Evolutionary conservation across 352 stramenopile species (phyloP).

Genomic region (Plasmopara viticola): DNA sequence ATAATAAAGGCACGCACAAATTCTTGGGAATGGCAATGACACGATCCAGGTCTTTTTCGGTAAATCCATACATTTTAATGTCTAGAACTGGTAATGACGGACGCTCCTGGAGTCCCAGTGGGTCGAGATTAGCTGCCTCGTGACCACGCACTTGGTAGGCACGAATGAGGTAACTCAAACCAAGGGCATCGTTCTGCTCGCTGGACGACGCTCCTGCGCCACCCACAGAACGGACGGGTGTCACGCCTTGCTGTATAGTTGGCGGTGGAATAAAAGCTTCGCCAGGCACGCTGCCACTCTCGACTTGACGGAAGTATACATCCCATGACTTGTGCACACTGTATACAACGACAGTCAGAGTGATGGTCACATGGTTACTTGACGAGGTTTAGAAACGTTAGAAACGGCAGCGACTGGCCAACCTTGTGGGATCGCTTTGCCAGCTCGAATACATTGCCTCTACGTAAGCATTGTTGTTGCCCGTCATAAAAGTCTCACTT

Average conservation of each 20-base stretch:
- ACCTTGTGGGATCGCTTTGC: conserved; percentile 83
- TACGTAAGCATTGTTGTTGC: conserved; percentile 93
- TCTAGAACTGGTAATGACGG: conserved; percentile 78
- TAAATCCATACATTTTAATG: conserved; percentile 91
- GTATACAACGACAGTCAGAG: neutral
- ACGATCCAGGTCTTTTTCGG: conserved; percentile 83
- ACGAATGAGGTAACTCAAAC: conserved; percentile 95
- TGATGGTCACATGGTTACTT: neutral
- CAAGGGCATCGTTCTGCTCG: conserved; percentile 79
- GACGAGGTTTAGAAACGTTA: too few relatives aligned
- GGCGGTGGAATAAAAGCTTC: conserved; percentile 81
- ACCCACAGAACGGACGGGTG: conserved; percentile 45
- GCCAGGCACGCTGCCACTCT: conserved; percentile 66
- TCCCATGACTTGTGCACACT: conserved; percentile 86
- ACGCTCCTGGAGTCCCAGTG: conserved; percentile 86
- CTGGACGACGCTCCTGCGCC: conserved; percentile 25
- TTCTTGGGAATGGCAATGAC: conserved; percentile 84
- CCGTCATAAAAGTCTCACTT: conserved; percentile 91
- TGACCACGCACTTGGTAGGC: conserved; percentile 97
- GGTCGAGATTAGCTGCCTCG: conserved; percentile 94
- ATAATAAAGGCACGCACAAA: conserved; percentile 47
- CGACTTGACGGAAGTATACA: conserved; percentile 81
- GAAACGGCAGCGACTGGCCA: neutral
- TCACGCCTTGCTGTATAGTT: conserved; percentile 70
- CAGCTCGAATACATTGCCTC: conserved; percentile 97